Percentiles rank a stretch among this genome's conserved stretches.
These are phyloP conservation scores for Monosporascus sp. DNA, from an alignment of 2,329 filamentous ascomycete species.

Conservation along the genomic window DNA sequence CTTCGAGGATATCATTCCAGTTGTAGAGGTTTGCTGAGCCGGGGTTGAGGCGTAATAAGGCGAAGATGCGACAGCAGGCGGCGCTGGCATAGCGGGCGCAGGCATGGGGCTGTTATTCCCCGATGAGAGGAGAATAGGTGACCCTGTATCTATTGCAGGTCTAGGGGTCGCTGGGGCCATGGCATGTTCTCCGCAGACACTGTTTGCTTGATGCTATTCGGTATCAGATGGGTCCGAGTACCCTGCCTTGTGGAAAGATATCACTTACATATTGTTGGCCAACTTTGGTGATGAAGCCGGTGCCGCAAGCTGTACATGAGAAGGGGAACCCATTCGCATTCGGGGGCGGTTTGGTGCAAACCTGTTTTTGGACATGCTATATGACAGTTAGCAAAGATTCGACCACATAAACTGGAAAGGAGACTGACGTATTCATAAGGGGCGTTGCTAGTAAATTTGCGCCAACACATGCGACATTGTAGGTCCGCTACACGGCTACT, in stretches of 20 bases:
- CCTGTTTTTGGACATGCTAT: slow-evolving; percentile 30
- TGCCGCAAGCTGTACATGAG: slow-evolving; percentile 40
- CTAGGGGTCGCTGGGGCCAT: slow-evolving; percentile 17
- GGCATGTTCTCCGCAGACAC: slow-evolving; percentile 40
- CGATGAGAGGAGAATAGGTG: slow-evolving; percentile 9
- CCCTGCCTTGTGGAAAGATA: background rate
- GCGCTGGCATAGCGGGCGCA: slow-evolving; percentile 1
- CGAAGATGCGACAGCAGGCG: slow-evolving; percentile 1
- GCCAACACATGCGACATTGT: slow-evolving; percentile 24
- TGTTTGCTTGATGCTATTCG: slow-evolving; percentile 32
- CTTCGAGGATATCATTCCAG: slow-evolving; percentile 6
- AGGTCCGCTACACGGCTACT: slow-evolving; percentile 7
- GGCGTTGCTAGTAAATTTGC: slow-evolving; percentile 16
- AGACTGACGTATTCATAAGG: slow-evolving; percentile 26
- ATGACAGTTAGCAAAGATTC: slow-evolving; percentile 2
- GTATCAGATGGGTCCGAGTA: slow-evolving; percentile 8
- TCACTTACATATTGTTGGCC: slow-evolving; percentile 36
- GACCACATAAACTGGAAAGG: background rate
- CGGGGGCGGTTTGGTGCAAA: slow-evolving; percentile 25
- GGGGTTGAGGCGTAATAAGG: slow-evolving; percentile 8
- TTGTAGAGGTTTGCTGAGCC: background rate
- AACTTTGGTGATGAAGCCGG: slow-evolving; percentile 35
- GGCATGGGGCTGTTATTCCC: slow-evolving; percentile 5
- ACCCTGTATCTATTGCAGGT: slow-evolving; percentile 3
- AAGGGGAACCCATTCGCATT: slow-evolving; percentile 26